phyloP scores from a whole-genome alignment of 257 asterid species.

The Lavandula angustifolia region DNA sequence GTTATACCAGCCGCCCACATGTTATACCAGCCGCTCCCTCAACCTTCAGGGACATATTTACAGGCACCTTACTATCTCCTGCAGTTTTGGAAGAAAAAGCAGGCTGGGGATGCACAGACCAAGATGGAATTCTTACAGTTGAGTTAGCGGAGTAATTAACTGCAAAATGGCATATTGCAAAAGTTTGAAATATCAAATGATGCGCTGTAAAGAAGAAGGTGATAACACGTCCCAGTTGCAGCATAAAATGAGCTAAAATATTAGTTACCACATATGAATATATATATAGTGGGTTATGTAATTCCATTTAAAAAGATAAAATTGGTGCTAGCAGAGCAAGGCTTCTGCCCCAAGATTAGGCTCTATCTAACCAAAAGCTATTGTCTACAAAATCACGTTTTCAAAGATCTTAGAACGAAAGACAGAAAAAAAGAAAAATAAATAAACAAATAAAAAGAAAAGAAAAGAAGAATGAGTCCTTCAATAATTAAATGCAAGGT shows the following conservation, averaged over 20 bases:
- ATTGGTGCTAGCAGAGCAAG: conserved; percentile 4
- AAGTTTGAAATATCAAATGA: conserved; percentile 18
- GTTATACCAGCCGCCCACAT: conserved; percentile 51
- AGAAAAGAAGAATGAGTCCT: not conserved
- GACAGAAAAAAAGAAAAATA: not conserved
- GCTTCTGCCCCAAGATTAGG: conserved; percentile 21
- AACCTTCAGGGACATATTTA: conserved; percentile 49
- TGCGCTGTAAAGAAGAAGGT: conserved; percentile 24
- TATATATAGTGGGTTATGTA: conserved; percentile 5
- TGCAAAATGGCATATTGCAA: conserved; percentile 38
- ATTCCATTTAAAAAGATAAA: conserved; percentile 13
- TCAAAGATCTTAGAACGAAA: conserved; percentile 18
- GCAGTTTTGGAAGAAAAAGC: conserved; percentile 49
- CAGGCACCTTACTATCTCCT: conserved; percentile 52
- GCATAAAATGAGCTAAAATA: conserved; percentile 1
- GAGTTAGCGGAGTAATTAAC: conserved; percentile 57
- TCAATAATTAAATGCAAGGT: conserved; percentile 16
- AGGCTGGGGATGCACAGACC: conserved; percentile 72
- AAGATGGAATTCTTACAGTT: conserved; percentile 60
- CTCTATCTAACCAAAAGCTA: conserved; percentile 12
- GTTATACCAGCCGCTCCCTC: conserved; percentile 59
- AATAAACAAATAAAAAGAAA: no score
- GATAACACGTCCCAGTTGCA: conserved; percentile 4
- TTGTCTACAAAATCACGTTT: conserved; percentile 17
- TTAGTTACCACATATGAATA: conserved; percentile 1